Percentiles rank a stretch among this genome's conserved stretches.
These are phyloP conservation scores for Corniculantispora saksenae DNA, from an alignment of 2,329 filamentous ascomycete species.

Conservation along the genomic window DNA sequence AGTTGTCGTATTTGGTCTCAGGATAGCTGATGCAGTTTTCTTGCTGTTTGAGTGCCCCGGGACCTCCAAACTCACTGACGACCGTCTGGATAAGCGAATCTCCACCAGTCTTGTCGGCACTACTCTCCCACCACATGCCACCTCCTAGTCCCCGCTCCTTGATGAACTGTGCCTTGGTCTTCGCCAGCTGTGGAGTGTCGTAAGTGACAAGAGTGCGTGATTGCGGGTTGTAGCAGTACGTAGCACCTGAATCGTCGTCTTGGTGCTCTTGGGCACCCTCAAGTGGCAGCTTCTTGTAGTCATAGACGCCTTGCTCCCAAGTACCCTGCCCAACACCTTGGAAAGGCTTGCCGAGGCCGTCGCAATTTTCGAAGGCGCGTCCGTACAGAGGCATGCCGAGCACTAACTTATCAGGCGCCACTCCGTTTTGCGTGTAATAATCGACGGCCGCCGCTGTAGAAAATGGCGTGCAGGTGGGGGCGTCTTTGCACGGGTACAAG, in stretches of 20 bases:
- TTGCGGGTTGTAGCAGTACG: constrained; percentile 71
- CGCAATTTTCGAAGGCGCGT: constrained; percentile 77
- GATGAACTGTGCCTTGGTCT: constrained; percentile 72
- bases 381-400: constrained; percentile 93
- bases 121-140: constrained; percentile 98
- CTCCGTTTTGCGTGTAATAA: constrained; percentile 66
- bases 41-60: constrained; percentile 47
- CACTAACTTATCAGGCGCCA: constrained; percentile 73
- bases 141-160: constrained; percentile 69
- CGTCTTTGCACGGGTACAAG: constrained; percentile 59
- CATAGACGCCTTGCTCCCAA: constrained; percentile 84
- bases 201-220: constrained; percentile 74
- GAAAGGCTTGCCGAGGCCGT: constrained; percentile 70
- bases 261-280: constrained; percentile 63
- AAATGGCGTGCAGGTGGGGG: constrained; percentile 73
- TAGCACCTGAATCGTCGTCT: constrained; percentile 67
- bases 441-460: constrained; percentile 70
- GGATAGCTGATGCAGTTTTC: constrained; percentile 66
- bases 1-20: constrained; percentile 69
- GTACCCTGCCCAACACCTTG: constrained; percentile 74
- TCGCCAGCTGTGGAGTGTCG: constrained; percentile 68
- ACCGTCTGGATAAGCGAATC: constrained; percentile 70
- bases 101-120: constrained; percentile 67
- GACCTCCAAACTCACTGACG: constrained; percentile 59
- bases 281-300: constrained; percentile 83